Conservation (phyloP, 1,284 basidiomycete species). For the Coniferiporia sulphurascens region DNA sequence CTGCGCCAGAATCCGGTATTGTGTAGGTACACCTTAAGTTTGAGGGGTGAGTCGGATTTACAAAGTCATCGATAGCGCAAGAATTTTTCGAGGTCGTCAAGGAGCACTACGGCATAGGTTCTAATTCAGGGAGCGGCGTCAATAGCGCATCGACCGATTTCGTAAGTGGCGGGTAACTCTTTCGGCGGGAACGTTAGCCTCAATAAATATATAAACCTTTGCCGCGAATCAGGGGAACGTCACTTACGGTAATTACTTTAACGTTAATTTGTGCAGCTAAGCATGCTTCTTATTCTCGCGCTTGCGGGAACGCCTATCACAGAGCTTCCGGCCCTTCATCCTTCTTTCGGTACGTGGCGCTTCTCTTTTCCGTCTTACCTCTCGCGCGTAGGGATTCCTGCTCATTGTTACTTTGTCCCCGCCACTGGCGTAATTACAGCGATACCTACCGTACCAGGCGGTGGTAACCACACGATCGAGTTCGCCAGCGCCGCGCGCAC, state of each 20-base stretch:
- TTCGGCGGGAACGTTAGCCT: neutral
- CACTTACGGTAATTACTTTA: slow-evolving; percentile 49
- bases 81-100: slow-evolving; percentile 52
- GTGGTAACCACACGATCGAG: slow-evolving; percentile 59
- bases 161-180: slow-evolving; percentile 34
- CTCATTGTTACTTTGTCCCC: neutral
- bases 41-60: neutral
- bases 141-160: slow-evolving; percentile 68
- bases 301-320: neutral
- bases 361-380: slow-evolving; percentile 33
- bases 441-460: slow-evolving; percentile 51
- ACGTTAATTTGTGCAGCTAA: neutral
- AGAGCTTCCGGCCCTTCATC: slow-evolving; percentile 26
- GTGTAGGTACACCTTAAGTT: slow-evolving; percentile 32
- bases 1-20: slow-evolving; percentile 60
- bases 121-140: slow-evolving; percentile 52
- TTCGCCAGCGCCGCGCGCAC: slow-evolving; percentile 54
- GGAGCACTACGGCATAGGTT: slow-evolving; percentile 45
- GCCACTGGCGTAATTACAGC: slow-evolving; percentile 28
- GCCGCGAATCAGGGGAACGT: slow-evolving; percentile 49
- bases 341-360: slow-evolving; percentile 21
- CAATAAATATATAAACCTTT: neutral
- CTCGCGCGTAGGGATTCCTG: slow-evolving; percentile 24
- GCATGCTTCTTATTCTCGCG: neutral
- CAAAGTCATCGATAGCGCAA: slow-evolving; percentile 32